Evolutionary conservation across 1,139 yeast genomes (phyloP).

Genomic region (Pneumocystis canis): DNA sequence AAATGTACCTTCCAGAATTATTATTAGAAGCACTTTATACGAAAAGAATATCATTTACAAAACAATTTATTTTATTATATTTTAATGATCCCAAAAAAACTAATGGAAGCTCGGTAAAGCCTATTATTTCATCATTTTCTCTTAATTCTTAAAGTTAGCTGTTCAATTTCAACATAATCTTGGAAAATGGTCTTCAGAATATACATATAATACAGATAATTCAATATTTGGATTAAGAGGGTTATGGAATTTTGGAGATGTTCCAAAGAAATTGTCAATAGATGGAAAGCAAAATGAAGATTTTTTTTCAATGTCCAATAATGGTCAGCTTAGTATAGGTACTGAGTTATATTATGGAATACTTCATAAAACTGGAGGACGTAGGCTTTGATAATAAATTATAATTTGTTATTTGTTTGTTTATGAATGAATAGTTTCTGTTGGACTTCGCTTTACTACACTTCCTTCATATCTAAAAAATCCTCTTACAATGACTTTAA

Average conservation of each 20-base stretch:
- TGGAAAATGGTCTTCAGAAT: conserved; percentile 55
- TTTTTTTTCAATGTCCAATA: neutral
- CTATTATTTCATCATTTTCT: conserved; percentile 13
- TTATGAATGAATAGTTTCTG: conserved; percentile 32
- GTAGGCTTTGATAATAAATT: conserved; percentile 5
- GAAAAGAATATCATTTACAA: conserved; percentile 41
- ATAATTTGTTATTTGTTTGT: conserved; percentile 12
- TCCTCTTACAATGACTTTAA: conserved; percentile 75
- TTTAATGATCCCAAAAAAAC: conserved; percentile 54
- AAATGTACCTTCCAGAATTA: conserved; percentile 79
- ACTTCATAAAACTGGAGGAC: conserved; percentile 64
- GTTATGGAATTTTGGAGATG: conserved; percentile 48
- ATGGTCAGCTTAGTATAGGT: conserved; percentile 48
- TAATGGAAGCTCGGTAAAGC: conserved; percentile 32
- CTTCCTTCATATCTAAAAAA: conserved; percentile 76
- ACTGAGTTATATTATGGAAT: conserved; percentile 86
- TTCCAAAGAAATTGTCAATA: conserved; percentile 3
- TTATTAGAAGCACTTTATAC: conserved; percentile 80
- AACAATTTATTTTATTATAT: conserved; percentile 61
- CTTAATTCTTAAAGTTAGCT: conserved; percentile 31
- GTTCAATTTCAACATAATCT: conserved; percentile 57
- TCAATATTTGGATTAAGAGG: conserved; percentile 72
- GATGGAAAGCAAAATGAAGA: neutral
- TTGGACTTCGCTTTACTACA: conserved; percentile 74
- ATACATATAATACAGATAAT: conserved; percentile 77